phyloP scores from a whole-genome alignment of 2,329 filamentous ascomycete genomes.

The Didymella pomorum region DNA sequence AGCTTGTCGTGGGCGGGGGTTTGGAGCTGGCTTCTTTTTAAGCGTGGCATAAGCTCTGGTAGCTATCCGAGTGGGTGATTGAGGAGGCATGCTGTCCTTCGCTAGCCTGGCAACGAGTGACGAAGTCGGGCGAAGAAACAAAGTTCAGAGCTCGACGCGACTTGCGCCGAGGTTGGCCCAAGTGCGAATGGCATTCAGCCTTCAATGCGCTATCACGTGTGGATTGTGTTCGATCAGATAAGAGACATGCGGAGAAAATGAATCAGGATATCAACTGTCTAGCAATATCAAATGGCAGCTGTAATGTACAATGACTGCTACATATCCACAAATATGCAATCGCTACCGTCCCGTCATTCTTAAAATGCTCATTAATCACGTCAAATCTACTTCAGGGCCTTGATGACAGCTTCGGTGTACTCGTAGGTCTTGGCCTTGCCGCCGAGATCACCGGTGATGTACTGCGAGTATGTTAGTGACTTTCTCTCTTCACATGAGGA shows the following conservation, averaged over 20 bases:
- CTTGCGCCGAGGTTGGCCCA: constrained; percentile 17
- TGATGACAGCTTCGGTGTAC: constrained; percentile 92
- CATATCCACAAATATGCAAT: constrained; percentile 50
- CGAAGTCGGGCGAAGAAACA: background rate
- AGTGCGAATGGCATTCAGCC: background rate
- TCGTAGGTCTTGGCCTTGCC: constrained; percentile 96
- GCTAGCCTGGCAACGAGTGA: background rate
- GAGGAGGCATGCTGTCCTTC: constrained; percentile 2
- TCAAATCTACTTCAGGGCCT: constrained; percentile 57
- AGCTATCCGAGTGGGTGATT: background rate
- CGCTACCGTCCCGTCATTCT: constrained; percentile 38
- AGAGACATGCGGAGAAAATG: constrained; percentile 24
- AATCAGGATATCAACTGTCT: constrained; percentile 26
- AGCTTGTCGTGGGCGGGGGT: constrained; percentile 5
- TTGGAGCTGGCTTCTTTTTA: background rate
- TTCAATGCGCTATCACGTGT: constrained; percentile 20
- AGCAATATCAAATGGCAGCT: constrained; percentile 39
- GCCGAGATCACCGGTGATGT: constrained; percentile 92
- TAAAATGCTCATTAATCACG: constrained; percentile 37
- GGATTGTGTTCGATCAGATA: constrained; percentile 22
- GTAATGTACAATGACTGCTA: constrained; percentile 50
- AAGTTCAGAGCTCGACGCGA: constrained; percentile 21
- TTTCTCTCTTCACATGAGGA: background rate
- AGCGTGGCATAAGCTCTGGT: constrained; percentile 11
- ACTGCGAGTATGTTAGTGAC: constrained; percentile 51